phyloP scores from a whole-genome alignment of 805 yeast species.

The Nakazawaea sp. region DNA sequence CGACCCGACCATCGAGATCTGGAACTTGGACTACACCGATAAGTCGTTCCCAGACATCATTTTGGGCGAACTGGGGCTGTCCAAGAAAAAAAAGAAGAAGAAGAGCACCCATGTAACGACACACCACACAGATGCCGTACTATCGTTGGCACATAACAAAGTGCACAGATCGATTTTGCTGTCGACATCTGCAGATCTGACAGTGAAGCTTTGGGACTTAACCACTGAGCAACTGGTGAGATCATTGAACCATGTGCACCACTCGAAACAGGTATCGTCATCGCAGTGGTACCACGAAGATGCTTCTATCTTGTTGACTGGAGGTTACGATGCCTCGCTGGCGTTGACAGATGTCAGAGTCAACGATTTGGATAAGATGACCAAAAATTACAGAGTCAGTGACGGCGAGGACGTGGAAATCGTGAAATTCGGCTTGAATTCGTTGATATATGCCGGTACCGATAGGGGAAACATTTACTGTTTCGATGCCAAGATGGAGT shows the following conservation, averaged over 20 bases:
- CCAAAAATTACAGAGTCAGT: conserved; percentile 56
- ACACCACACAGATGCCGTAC: conserved; percentile 91
- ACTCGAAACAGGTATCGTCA: conserved; percentile 73
- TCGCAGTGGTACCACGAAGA: conserved; percentile 78
- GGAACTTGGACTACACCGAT: conserved; percentile 91
- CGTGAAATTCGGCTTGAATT: conserved; percentile 56
- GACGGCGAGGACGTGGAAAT: conserved; percentile 73
- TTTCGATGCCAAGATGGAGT: conserved; percentile 70
- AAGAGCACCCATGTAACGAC: conserved; percentile 49
- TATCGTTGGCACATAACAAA: conserved; percentile 78
- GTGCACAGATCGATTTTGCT: conserved; percentile 80
- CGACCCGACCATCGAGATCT: conserved; percentile 94
- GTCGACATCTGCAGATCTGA: conserved; percentile 91
- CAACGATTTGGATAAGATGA: conserved; percentile 49
- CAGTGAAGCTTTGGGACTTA: conserved; percentile 94
- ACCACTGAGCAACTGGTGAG: conserved; percentile 68
- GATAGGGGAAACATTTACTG: conserved; percentile 87
- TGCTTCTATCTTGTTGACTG: conserved; percentile 70
- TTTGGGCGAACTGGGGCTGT: conserved; percentile 61
- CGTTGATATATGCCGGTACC: conserved; percentile 75
- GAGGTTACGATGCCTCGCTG: conserved; percentile 85
- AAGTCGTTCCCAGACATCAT: conserved; percentile 93
- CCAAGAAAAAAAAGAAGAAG: conserved; percentile 42
- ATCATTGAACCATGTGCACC: conserved; percentile 65
- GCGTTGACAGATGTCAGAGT: conserved; percentile 85